Base-by-base conservation (phyloP, 306 rosid genomes). In the Corylus avellana region DNA sequence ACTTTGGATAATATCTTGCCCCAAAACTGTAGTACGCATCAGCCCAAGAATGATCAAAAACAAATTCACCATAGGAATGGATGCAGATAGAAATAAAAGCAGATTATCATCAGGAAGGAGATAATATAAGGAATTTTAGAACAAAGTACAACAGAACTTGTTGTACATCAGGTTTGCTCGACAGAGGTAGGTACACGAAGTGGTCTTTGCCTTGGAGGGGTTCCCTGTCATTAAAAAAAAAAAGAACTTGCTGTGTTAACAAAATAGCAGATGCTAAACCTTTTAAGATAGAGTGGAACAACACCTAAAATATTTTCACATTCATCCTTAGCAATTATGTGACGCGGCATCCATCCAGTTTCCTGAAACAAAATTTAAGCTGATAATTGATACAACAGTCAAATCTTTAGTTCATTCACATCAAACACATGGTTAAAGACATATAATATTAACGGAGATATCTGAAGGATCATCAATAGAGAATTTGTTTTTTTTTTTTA, bases 31-130 rank as follows among this genome's bases (percentile, higher is more conserved):
- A 82, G 75, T 91, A 92, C 17, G 97, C 98, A 81, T 92, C 94
- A 25, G 98, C 97, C 98, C 97, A 94, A 44, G 98, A 87, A 85
- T 94, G 97, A 86, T 94, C 98, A 53, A 94, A 94, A 71, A 94
- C 97, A 86, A 94, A 94, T 90, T 94, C 98, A 16, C 98, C 97
- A 46, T 92, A 91, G 13, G 98, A 94, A 81, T 94, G 98, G 80
- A 89, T 91, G 92, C 87, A 88, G 22, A 71, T 77, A 17, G 72
- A 81, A 75, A 67, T 80, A 13, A 49, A 76, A 61, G 70, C 49
- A 64, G 48, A 22, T 82, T 78, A 74, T 35, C 51, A 62, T 14
- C 20, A 35, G 29, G 49, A 50, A 35, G 17, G 25, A 29, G 68
- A 55, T 11, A 57, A 79, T 39, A 55, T 27, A 29, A 11, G 7